phyloP scores from a whole-genome alignment of 2,329 filamentous ascomycete species.

The Fusarium sp. region DNA sequence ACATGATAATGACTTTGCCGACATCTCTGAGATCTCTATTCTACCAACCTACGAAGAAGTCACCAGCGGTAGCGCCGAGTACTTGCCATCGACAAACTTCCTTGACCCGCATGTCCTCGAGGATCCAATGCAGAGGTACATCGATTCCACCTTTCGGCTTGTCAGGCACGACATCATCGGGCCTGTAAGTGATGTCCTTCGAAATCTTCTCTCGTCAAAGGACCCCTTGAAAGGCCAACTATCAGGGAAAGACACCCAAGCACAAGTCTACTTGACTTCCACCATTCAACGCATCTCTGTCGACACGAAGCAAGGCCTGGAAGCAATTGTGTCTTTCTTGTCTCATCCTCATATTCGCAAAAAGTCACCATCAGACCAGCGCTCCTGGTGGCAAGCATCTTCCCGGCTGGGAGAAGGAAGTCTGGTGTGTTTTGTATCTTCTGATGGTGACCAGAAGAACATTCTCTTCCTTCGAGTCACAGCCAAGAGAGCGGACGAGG shows the following conservation, averaged over 20 bases:
- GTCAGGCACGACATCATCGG: constrained; percentile 27
- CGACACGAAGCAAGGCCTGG: not conserved
- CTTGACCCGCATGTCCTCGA: constrained; percentile 8
- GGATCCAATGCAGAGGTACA: constrained; percentile 15
- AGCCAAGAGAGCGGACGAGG: not conserved
- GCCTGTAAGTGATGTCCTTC: constrained; percentile 11
- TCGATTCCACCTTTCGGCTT: constrained; percentile 25
- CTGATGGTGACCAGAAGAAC: not conserved
- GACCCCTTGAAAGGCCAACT: not conserved
- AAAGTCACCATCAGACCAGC: constrained; percentile 1
- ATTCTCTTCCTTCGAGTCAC: constrained; percentile 23
- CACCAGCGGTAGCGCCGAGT: not conserved
- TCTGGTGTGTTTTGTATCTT: constrained; percentile 20
- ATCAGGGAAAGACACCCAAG: not conserved
- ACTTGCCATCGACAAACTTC: constrained; percentile 22
- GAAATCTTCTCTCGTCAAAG: not conserved
- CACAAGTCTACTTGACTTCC: constrained; percentile 2
- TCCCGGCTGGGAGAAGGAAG: constrained; percentile 19
- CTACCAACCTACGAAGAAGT: constrained; percentile 23
- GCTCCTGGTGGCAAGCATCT: constrained; percentile 26
- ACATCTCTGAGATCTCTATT: constrained; percentile 36
- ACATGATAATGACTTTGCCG: constrained; percentile 35
- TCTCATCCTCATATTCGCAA: not conserved
- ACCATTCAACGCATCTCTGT: not conserved
- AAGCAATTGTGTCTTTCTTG: constrained; percentile 7